A percentile compares a stretch with the other conserved stretches of the same genome.
Conservation (phyloP, 2,329 filamentous ascomycete species). For the Endocalyx cinctus region DNA sequence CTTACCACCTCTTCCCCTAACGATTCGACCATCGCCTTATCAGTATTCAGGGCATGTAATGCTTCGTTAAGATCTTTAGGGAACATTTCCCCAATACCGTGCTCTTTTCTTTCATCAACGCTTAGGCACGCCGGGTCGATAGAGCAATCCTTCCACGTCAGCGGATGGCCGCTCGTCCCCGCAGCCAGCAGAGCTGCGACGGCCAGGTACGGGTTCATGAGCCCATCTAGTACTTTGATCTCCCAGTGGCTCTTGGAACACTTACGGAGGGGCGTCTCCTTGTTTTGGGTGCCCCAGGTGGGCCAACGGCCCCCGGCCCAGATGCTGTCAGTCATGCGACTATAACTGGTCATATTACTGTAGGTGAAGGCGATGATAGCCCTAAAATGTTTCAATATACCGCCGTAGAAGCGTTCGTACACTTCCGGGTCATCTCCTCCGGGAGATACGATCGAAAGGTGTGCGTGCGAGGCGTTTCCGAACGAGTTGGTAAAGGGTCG, state of each 20-base stretch:
- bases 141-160: slow-evolving; percentile 49
- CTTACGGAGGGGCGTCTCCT: slow-evolving; percentile 68
- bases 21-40: slow-evolving; percentile 39
- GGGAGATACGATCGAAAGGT: slow-evolving; percentile 56
- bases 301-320: slow-evolving; percentile 80
- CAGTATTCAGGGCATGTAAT: slow-evolving; percentile 43
- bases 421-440: slow-evolving; percentile 29
- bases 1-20: slow-evolving; percentile 49
- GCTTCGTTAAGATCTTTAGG: slow-evolving; percentile 52
- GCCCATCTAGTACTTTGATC: slow-evolving; percentile 70
- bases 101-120: slow-evolving; percentile 37
- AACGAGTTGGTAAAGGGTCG: slow-evolving; percentile 56
- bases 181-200: slow-evolving; percentile 56
- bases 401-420: slow-evolving; percentile 67
- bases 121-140: slow-evolving; percentile 49
- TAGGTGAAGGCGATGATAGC: slow-evolving; percentile 67
- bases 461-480: slow-evolving; percentile 65
- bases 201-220: slow-evolving; percentile 74
- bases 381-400: slow-evolving; percentile 61
- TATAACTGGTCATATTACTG: slow-evolving; percentile 63
- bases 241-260: slow-evolving; percentile 69
- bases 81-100: slow-evolving; percentile 51
- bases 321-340: slow-evolving; percentile 59
- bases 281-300: slow-evolving; percentile 77
- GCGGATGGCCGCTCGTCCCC: slow-evolving; percentile 51